Evolutionary conservation across 192 early-diverging fungal genomes (phyloP), one percentile per base, ranked within the genome.

Genomic region (Martensiomyces pterosporus): DNA sequence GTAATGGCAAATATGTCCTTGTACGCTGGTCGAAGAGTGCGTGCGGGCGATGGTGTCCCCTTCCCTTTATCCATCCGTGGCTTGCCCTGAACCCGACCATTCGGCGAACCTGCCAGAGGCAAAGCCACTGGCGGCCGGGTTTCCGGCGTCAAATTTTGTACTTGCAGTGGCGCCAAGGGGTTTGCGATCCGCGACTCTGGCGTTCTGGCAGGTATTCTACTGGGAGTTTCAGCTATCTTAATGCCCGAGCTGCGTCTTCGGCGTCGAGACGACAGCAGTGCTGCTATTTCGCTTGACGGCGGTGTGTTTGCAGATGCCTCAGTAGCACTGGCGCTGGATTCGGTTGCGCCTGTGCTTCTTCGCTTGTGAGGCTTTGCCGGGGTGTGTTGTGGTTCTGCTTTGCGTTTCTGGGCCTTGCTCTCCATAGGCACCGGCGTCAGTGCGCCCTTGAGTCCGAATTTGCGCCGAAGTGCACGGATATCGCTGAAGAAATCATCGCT

Each of bases 401-500:
- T 10, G 36, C 24, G 45, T 15, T 32, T 15, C 13, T 23, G 24
- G 52, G 10, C 16, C 7, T 33, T 1, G 48, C 4, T 22, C 34
- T 39, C 24, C 4, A 1, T 16, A 12, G 5, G 14, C 23, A 18
- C 7, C 21, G 21, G 37, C 19, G 34, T 42, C 41, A 26, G 42
- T 36, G 35, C 17, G 16, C 29, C 10, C 1, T 42, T 36, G 2
- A 68, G 52, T 15, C 68, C 68, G 15, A 71, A 52, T 39, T 56
- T 50, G 14, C 45, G 56, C 18, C 68, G 47, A 3, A 71, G 36
- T 22, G 48, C 36, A 3, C 49, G 37, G 22, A 71, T 52, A 14
- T 64, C 68, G 49, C 68, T 64, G 52, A 60, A 71, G 40, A 64
- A 60, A 16, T 36, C 60, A 32, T 71, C 68, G 45, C 60, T 71